A percentile compares a stretch with the other conserved stretches of the same genome.
phyloP scores from a whole-genome alignment of 352 stramenopile species.

The Peronospora tabacina region DNA sequence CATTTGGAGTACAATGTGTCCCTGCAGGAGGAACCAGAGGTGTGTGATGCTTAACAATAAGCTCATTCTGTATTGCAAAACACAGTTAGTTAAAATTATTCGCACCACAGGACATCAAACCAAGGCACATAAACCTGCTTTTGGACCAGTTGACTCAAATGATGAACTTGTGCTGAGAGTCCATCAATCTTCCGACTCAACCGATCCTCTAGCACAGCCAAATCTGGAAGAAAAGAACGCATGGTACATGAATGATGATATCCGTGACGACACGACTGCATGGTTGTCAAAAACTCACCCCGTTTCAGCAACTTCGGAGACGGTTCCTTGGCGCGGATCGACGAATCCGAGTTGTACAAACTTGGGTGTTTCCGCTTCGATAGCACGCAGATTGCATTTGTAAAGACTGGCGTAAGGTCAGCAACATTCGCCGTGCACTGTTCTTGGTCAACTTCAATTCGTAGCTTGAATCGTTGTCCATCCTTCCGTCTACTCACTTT shows the following conservation, averaged over 20 bases:
- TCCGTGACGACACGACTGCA: neutral
- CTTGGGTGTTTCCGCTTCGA: slow-evolving; percentile 79
- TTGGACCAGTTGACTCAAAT: slow-evolving; percentile 52
- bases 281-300: slow-evolving; percentile 24
- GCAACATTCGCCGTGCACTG: slow-evolving; percentile 74
- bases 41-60: slow-evolving; percentile 40
- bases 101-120: neutral
- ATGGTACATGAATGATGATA: neutral
- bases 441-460: slow-evolving; percentile 78
- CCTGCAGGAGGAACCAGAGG: slow-evolving; percentile 17
- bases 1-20: slow-evolving; percentile 18
- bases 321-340: slow-evolving; percentile 39
- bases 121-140: slow-evolving; percentile 31
- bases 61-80: slow-evolving; percentile 31
- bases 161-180: slow-evolving; percentile 42
- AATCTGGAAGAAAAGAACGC: slow-evolving; percentile 28
- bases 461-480: slow-evolving; percentile 77
- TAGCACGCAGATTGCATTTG: slow-evolving; percentile 79
- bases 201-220: slow-evolving; percentile 52
- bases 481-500: slow-evolving; percentile 84
- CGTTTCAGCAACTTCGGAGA: slow-evolving; percentile 53
- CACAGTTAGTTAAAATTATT: slow-evolving; percentile 6
- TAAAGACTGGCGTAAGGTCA: slow-evolving; percentile 74
- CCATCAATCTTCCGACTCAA: slow-evolving; percentile 45
- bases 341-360: slow-evolving; percentile 35